phyloP scores from a whole-genome alignment of 257 asterid species.

The Primulina tabacum region DNA sequence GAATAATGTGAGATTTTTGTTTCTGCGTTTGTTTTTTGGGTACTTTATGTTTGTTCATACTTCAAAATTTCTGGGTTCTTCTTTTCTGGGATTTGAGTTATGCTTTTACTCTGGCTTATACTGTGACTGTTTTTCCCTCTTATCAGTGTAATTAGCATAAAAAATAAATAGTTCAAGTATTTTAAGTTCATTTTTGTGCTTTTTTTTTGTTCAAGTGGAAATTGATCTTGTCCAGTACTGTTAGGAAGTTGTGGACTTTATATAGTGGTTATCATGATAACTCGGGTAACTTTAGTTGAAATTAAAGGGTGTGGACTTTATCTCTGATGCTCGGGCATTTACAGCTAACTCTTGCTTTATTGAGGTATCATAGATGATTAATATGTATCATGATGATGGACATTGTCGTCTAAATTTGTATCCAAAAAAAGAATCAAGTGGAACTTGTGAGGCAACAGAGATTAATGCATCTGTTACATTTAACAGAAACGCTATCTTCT shows the following conservation, averaged over 20 bases:
- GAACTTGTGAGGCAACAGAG: background rate
- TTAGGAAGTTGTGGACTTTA: conserved; percentile 8
- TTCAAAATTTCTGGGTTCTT: conserved; percentile 26
- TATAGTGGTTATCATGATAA: conserved; percentile 12
- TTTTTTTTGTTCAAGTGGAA: background rate
- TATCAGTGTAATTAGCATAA: conserved; percentile 12
- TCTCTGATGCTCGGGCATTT: conserved; percentile 24
- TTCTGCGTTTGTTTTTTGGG: conserved; percentile 8
- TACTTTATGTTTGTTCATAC: conserved; percentile 15
- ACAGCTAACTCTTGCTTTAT: conserved; percentile 4
- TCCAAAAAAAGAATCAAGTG: conserved; percentile 7
- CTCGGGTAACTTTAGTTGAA: conserved; percentile 6
- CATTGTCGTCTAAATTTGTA: background rate
- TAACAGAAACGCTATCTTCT: background rate
- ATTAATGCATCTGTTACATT: conserved; percentile 14
- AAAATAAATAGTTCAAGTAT: conserved; percentile 7
- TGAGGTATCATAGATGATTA: conserved; percentile 6
- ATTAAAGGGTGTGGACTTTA: conserved; percentile 1
- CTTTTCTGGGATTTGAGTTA: conserved; percentile 18
- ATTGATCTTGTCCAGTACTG: conserved; percentile 18
- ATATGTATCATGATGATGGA: conserved; percentile 9
- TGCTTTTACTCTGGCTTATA: conserved; percentile 22
- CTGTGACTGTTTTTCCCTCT: conserved; percentile 21
- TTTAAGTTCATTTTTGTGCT: conserved; percentile 2
- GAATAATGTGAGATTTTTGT: conserved; percentile 73